Percentiles rank a stretch among this genome's conserved stretches.
Conservation (phyloP, 148 eudicot genomes). For the Chenopodium suecicum region DNA sequence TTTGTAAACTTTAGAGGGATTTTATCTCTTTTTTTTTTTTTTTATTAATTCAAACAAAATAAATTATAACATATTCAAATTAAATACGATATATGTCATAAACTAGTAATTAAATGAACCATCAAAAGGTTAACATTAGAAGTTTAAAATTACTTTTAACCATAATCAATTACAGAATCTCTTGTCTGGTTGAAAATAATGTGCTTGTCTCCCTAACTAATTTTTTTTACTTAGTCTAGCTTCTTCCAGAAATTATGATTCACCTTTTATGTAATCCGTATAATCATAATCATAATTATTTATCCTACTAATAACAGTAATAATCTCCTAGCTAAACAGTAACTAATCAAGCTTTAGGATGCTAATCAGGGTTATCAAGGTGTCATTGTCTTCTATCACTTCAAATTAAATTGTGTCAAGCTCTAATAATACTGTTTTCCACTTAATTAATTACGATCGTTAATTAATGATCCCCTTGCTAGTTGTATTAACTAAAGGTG, state of each 20-base stretch:
- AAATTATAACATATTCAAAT: too few relatives aligned
- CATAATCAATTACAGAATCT: slow-evolving; percentile 27
- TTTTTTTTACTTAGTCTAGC: slow-evolving; percentile 32
- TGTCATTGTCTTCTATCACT: slow-evolving; percentile 17
- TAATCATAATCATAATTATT: background rate
- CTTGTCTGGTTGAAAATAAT: slow-evolving; percentile 42
- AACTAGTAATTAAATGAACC: too few relatives aligned
- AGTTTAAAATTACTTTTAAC: slow-evolving; percentile 16
- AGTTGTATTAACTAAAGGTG: slow-evolving; percentile 18
- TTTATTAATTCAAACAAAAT: too few relatives aligned
- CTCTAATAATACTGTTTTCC: slow-evolving; percentile 37
- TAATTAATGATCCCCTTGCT: slow-evolving; percentile 7
- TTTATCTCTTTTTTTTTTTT: too few relatives aligned
- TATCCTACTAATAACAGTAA: slow-evolving; percentile 2
- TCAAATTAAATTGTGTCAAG: slow-evolving; percentile 30
- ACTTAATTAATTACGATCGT: slow-evolving; percentile 8
- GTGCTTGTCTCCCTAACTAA: slow-evolving; percentile 31
- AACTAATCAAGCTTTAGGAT: slow-evolving; percentile 1
- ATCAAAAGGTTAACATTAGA: too few relatives aligned
- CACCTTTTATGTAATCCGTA: background rate
- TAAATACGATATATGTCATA: too few relatives aligned
- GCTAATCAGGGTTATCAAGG: background rate
- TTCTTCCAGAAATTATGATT: slow-evolving; percentile 26
- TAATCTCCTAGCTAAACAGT: background rate
- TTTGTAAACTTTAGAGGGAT: too few relatives aligned